Conservation (phyloP, 306 rosid species). For the Inga oerstediana region DNA sequence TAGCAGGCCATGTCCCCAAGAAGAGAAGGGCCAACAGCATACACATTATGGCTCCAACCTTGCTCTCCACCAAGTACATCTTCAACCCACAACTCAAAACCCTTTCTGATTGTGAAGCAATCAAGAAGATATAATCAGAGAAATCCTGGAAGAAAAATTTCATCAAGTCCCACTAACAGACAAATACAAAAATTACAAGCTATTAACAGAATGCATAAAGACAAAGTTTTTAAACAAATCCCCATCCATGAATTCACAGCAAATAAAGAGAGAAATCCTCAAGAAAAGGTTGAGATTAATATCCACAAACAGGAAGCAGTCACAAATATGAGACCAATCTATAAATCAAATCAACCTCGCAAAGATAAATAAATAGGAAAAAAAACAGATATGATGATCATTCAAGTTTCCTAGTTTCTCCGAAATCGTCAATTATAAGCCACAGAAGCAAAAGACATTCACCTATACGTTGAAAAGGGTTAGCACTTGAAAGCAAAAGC, state of each 20-base stretch:
- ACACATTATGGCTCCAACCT: constrained; percentile 84
- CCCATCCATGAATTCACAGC: background rate
- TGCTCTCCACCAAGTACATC: constrained; percentile 87
- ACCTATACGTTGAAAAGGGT: background rate
- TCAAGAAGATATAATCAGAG: constrained; percentile 32
- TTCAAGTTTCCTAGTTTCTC: background rate
- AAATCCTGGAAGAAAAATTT: constrained; percentile 46
- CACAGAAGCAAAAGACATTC: constrained; percentile 5
- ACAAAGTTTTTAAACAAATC: background rate
- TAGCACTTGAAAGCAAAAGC: background rate
- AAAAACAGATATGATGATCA: background rate
- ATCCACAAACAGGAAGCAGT: background rate
- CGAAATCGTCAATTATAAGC: background rate
- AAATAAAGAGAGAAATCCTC: background rate
- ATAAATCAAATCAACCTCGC: background rate
- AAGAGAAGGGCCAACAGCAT: constrained; percentile 80
- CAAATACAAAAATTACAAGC: background rate
- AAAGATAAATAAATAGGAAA: background rate
- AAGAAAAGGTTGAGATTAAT: background rate
- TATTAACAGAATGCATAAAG: background rate
- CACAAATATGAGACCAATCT: background rate
- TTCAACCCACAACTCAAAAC: constrained; percentile 39
- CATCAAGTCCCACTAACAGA: background rate
- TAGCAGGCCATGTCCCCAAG: constrained; percentile 96
- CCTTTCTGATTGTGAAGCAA: constrained; percentile 37